Evolutionary conservation across 1,284 basidiomycete genomes (phyloP).

Genomic region (Leccinum pachyderme): DNA sequence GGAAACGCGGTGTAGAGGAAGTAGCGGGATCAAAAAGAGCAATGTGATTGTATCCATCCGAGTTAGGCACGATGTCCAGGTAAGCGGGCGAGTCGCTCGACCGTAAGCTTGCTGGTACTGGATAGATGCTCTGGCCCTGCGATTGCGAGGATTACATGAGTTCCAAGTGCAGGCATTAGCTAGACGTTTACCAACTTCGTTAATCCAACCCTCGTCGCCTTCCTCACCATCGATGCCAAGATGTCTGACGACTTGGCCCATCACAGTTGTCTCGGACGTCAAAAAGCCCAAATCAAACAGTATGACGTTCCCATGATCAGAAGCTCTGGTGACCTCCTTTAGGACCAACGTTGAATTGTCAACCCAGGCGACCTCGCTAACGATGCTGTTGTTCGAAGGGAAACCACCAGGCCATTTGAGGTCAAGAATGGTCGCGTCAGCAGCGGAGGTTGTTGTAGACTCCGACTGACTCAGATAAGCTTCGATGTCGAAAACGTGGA

Average conservation of each 20-base stretch:
- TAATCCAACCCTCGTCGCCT: constrained; percentile 92
- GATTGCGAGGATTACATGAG: constrained; percentile 12
- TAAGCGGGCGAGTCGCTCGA: constrained; percentile 59
- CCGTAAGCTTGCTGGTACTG: constrained; percentile 48
- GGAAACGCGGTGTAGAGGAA: constrained; percentile 68
- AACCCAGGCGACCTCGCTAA: constrained; percentile 87
- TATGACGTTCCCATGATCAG: constrained; percentile 75
- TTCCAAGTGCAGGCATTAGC: constrained; percentile 5
- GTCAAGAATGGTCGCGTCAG: constrained; percentile 49
- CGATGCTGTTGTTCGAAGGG: constrained; percentile 62
- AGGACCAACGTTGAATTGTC: constrained; percentile 73
- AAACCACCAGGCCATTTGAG: constrained; percentile 68
- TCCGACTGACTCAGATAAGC: constrained; percentile 41
- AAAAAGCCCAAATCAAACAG: constrained; percentile 60
- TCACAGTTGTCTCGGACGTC: constrained; percentile 23
- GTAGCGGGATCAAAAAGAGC: constrained; percentile 82
- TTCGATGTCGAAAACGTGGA: constrained; percentile 79
- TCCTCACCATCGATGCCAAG: constrained; percentile 81
- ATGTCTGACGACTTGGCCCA: constrained; percentile 66
- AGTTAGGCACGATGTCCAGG: constrained; percentile 81
- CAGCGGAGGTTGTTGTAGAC: constrained; percentile 35
- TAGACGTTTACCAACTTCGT: constrained; percentile 49
- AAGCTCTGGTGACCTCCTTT: constrained; percentile 85
- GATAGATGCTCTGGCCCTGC: constrained; percentile 61
- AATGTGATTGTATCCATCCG: constrained; percentile 84